phyloP scores from a whole-genome alignment of 345 rosid species.

The Eucalyptus caleyi region DNA sequence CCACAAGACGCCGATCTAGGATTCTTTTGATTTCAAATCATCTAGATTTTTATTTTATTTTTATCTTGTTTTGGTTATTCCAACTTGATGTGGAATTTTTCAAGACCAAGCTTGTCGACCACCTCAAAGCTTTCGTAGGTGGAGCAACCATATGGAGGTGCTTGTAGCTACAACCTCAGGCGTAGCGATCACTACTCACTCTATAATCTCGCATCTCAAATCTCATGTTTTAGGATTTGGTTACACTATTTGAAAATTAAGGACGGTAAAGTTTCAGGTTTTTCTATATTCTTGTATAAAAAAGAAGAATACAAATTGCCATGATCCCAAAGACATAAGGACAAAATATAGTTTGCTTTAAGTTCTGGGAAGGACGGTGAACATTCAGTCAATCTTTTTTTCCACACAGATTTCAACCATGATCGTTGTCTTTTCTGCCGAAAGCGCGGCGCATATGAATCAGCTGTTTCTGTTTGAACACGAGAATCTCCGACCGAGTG shows the following conservation, averaged over 20 bases:
- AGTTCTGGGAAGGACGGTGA: neutral
- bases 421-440: neutral
- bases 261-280: too few relatives aligned
- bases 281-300: neutral
- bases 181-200: neutral
- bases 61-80: too few relatives aligned
- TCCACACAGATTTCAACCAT: neutral
- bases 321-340: neutral
- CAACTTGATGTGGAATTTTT: too few relatives aligned
- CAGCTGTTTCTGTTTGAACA: neutral
- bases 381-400: neutral
- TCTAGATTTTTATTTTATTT: too few relatives aligned
- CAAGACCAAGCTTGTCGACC: neutral
- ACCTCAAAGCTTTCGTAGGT: neutral
- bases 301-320: neutral
- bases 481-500: neutral
- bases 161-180: neutral
- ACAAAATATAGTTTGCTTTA: neutral
- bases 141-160: neutral
- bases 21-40: too few relatives aligned
- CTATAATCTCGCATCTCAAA: neutral
- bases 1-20: too few relatives aligned
- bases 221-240: neutral
- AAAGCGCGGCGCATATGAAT: neutral
- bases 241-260: too few relatives aligned